Percentiles rank a stretch among this genome's conserved stretches.
Conservation (phyloP, 495 filamentous ascomycete species). For the Daldinia grandis region DNA sequence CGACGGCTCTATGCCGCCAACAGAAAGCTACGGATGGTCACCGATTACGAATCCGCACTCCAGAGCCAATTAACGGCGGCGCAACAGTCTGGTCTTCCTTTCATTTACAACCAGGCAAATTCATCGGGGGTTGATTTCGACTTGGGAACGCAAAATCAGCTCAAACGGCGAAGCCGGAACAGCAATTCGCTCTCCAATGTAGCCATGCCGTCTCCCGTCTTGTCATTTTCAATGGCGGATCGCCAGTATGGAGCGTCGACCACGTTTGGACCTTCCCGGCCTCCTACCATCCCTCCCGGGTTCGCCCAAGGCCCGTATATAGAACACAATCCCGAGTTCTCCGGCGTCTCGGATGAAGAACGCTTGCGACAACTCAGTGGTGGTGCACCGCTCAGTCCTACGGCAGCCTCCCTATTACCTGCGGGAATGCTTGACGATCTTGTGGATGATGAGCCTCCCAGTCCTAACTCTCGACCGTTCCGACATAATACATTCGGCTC, state of each 20-base stretch:
- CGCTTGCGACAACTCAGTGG: slow-evolving; percentile 58
- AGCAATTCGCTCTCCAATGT: slow-evolving; percentile 64
- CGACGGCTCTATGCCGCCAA: slow-evolving; percentile 49
- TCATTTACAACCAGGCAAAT: slow-evolving; percentile 55
- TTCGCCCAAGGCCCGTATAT: slow-evolving; percentile 63
- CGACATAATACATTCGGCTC: slow-evolving; percentile 43
- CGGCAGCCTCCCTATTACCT: slow-evolving; percentile 78
- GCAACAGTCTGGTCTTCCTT: slow-evolving; percentile 45
- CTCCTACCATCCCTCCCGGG: slow-evolving; percentile 55
- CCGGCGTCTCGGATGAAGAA: slow-evolving; percentile 53
- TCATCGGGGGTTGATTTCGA: slow-evolving; percentile 61
- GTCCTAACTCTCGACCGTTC: slow-evolving; percentile 52
- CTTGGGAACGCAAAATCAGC: slow-evolving; percentile 54
- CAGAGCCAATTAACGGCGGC: slow-evolving; percentile 42
- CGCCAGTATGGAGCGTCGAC: slow-evolving; percentile 43
- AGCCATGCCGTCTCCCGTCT: slow-evolving; percentile 50
- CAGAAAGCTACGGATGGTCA: slow-evolving; percentile 47
- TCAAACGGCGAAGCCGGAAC: slow-evolving; percentile 62
- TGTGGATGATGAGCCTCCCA: slow-evolving; percentile 73
- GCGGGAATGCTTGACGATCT: slow-evolving; percentile 75
- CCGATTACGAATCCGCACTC: slow-evolving; percentile 52
- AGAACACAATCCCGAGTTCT: slow-evolving; percentile 54
- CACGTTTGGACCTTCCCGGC: slow-evolving; percentile 51
- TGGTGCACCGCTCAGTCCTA: slow-evolving; percentile 80
- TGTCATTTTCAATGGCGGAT: slow-evolving; percentile 52